Percentiles rank a stretch among this genome's conserved stretches.
These are phyloP conservation scores for Pseudogymnoascus sp. DNA, from an alignment of 2,329 filamentous ascomycete genomes.

Conservation along the genomic window DNA sequence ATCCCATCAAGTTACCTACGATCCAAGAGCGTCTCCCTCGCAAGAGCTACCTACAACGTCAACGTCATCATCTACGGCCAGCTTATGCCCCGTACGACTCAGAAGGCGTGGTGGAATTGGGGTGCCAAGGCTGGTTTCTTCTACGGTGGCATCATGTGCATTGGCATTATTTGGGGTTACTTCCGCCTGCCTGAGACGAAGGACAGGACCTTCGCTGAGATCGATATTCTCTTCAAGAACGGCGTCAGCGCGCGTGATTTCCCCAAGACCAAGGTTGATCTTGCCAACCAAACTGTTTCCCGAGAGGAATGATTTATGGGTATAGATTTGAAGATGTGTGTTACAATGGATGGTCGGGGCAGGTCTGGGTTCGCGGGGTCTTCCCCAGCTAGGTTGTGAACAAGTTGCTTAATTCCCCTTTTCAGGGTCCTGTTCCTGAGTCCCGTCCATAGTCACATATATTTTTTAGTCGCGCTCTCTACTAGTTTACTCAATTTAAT, in stretches of 20 bases:
- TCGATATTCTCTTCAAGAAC: conserved; percentile 37
- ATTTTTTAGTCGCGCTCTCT: background rate
- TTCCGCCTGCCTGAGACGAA: conserved; percentile 38
- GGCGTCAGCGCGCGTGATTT: conserved; percentile 34
- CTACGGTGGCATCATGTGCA: conserved; percentile 31
- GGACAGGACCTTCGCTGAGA: conserved; percentile 34
- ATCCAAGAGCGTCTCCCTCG: conserved; percentile 33
- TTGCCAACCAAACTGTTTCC: conserved; percentile 8
- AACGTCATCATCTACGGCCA: conserved; percentile 28
- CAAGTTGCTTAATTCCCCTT: background rate
- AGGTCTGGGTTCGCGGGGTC: background rate
- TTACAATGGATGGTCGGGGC: background rate
- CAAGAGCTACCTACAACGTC: conserved; percentile 32
- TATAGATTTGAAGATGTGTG: background rate
- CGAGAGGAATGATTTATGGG: background rate
- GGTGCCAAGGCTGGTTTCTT: conserved; percentile 33
- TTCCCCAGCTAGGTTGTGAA: background rate
- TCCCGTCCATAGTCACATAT: background rate
- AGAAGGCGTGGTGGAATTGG: conserved; percentile 25
- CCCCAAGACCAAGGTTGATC: conserved; percentile 27
- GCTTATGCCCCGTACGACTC: conserved; percentile 22
- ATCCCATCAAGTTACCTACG: conserved; percentile 33
- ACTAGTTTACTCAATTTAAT: background rate
- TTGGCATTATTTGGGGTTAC: conserved; percentile 34
- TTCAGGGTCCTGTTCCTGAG: background rate